These are phyloP conservation scores for Simplicillium sp. DNA, from an alignment of 2,329 filamentous ascomycete species.

Conservation along the genomic window DNA sequence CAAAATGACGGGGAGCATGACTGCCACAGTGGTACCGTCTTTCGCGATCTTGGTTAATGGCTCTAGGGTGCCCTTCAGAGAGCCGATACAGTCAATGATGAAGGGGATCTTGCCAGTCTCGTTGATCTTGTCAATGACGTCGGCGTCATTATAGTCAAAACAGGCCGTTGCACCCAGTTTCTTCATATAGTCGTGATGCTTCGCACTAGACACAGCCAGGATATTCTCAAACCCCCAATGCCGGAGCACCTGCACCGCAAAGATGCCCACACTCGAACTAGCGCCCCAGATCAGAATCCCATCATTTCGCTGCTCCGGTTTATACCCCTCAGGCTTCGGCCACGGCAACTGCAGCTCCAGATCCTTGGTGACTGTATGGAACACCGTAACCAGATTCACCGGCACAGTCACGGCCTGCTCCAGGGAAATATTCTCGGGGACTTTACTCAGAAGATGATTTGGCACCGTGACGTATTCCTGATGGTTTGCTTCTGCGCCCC, in stretches of 20 bases:
- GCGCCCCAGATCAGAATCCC: conserved; percentile 43
- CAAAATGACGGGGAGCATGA: conserved; percentile 51
- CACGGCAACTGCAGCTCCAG: conserved; percentile 45
- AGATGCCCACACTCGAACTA: conserved; percentile 41
- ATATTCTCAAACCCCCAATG: conserved; percentile 43
- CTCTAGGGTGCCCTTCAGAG: conserved; percentile 31
- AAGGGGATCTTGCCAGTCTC: conserved; percentile 25
- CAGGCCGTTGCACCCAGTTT: conserved; percentile 32
- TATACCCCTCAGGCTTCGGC: conserved; percentile 37
- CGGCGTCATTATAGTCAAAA: conserved; percentile 35
- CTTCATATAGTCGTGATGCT: conserved; percentile 33
- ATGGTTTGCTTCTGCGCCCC: conserved; percentile 36
- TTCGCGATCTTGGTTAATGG: conserved; percentile 41
- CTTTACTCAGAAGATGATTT: conserved; percentile 35
- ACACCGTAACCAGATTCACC: conserved; percentile 49
- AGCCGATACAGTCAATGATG: conserved; percentile 48
- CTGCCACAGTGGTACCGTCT: conserved; percentile 39
- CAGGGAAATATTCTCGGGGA: conserved; percentile 30
- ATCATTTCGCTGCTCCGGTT: conserved; percentile 21
- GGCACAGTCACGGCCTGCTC: conserved; percentile 42
- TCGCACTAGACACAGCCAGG: conserved; percentile 35
- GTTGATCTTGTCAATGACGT: conserved; percentile 25
- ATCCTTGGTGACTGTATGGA: conserved; percentile 41
- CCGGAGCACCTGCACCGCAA: conserved; percentile 36
- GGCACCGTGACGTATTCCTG: conserved; percentile 46